phyloP scores from a whole-genome alignment of 176 grass and related monocot genomes.

The Carex parvula region DNA sequence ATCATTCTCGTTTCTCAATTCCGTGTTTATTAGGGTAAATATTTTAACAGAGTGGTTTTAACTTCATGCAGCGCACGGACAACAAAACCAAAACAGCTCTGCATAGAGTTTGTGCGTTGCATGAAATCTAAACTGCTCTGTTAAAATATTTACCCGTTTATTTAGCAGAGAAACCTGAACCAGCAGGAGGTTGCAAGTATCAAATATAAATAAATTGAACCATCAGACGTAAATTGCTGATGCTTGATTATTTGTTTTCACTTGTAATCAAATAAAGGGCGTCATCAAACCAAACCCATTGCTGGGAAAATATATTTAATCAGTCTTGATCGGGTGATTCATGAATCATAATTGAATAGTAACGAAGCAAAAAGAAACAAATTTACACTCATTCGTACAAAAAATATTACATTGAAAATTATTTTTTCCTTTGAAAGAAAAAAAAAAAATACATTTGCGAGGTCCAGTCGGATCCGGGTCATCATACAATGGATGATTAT shows the following conservation, averaged over 20 bases:
- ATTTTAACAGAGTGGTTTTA: too few relatives aligned
- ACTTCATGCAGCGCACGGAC: too few relatives aligned
- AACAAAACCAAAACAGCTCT: too few relatives aligned
- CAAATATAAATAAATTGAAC: not conserved
- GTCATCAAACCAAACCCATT: not conserved
- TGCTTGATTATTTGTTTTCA: not conserved
- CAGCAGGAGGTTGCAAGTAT: not conserved
- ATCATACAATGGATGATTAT: not conserved
- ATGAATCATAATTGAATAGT: not conserved
- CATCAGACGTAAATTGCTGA: not conserved
- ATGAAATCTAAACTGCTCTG: too few relatives aligned
- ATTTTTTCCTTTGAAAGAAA: not conserved
- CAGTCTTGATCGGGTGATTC: not conserved
- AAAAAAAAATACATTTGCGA: not conserved
- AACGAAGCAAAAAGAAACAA: not conserved
- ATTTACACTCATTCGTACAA: not conserved
- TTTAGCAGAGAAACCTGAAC: not conserved
- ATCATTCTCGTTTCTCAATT: conserved; percentile 1
- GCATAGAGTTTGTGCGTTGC: too few relatives aligned
- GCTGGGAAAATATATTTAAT: not conserved
- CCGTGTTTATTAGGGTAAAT: not conserved
- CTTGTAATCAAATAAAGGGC: not conserved
- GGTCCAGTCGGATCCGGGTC: not conserved
- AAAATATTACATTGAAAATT: not conserved
- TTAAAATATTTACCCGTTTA: too few relatives aligned